Evolutionary conservation across 441 rosid genomes (phyloP).

Genomic region (Dalechampia spathulata): DNA sequence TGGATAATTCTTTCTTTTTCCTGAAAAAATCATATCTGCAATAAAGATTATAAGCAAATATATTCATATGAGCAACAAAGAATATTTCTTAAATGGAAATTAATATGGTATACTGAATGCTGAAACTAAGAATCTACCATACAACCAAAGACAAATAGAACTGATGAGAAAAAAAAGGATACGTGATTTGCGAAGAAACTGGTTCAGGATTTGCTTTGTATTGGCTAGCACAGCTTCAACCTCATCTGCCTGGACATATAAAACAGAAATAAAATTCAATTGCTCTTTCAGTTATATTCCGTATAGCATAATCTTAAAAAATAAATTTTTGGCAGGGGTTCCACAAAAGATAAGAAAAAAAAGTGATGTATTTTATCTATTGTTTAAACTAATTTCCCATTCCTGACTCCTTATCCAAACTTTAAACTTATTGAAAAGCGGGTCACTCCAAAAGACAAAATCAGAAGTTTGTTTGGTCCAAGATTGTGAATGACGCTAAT

Average conservation of each 20-base stretch:
- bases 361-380: neutral
- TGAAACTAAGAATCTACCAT: conserved; percentile 8
- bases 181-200: conserved; percentile 86
- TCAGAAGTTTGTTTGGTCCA: neutral
- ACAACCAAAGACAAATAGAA: neutral
- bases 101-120: neutral
- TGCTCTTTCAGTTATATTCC: conserved; percentile 5
- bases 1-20: too few species aligned
- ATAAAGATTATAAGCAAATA: too few species aligned
- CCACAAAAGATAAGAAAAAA: too few species aligned
- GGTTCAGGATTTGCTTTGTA: conserved; percentile 90
- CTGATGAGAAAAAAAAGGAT: conserved; percentile 36
- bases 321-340: too few species aligned
- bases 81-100: neutral
- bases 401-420: neutral
- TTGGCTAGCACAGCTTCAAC: conserved; percentile 92
- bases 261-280: conserved; percentile 13
- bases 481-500: neutral
- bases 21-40: too few species aligned
- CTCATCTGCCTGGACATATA: conserved; percentile 57
- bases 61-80: neutral
- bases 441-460: neutral
- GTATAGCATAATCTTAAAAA: too few species aligned
- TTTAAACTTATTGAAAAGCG: neutral
- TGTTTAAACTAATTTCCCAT: neutral